Evolutionary conservation across 352 stramenopile genomes (phyloP).

Genomic region (Phytophthora cactorum): DNA sequence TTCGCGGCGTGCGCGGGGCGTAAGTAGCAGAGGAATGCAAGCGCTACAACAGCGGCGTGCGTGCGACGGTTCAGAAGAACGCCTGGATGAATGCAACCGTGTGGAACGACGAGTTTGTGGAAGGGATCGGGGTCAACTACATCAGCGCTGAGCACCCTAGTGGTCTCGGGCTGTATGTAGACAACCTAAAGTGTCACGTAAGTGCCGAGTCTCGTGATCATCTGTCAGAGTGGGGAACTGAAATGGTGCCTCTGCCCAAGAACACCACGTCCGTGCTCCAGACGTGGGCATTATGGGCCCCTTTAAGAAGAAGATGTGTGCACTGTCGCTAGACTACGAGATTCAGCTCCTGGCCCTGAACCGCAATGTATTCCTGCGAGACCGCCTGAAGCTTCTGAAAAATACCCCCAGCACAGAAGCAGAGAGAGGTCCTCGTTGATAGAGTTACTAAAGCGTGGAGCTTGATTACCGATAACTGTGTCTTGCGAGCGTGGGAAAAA

Average conservation of each 20-base stretch:
- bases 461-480: too few species aligned
- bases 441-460: too few species aligned
- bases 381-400: too few species aligned
- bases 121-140: not conserved
- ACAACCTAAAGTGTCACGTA: not conserved
- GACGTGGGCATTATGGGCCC: too few species aligned
- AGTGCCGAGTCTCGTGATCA: not conserved
- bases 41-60: not conserved
- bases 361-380: too few species aligned
- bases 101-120: not conserved
- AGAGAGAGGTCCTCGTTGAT: too few species aligned
- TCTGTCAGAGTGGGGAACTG: not conserved
- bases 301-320: too few species aligned
- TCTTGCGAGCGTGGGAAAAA: too few species aligned
- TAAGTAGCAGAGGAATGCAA: not conserved
- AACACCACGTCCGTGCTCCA: too few species aligned
- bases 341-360: too few species aligned
- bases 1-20: not conserved
- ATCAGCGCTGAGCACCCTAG: constrained; percentile 3
- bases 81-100: constrained; percentile 2
- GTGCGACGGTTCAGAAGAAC: not conserved
- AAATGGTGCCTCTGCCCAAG: not conserved
- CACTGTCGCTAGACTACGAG: too few species aligned
- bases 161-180: constrained; percentile 1
- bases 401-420: too few species aligned